Evolutionary conservation across 176 grass and related monocot species (phyloP), one percentile per base, ranked within the genome.

Genomic region (Carex pumila): DNA sequence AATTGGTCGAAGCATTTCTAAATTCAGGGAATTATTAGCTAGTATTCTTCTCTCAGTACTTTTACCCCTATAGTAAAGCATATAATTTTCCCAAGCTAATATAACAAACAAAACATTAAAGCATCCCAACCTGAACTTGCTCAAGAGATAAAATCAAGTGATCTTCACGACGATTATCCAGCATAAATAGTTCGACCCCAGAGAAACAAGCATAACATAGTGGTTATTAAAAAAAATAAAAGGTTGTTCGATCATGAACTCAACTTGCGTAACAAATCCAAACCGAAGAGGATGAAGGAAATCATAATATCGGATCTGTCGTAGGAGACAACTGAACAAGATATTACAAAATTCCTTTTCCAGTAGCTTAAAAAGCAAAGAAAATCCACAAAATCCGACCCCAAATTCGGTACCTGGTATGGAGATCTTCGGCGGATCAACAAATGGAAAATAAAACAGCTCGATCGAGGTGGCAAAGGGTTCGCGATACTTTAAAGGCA

Each of bases 381-480:
- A 18, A 77, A 85, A 85, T 32, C 41, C 34, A 45, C 61, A 83
- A 54, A 50, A 76, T 74, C n/a, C 54, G 15, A 75, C 29, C 36
- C 29, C 14, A 22, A 49, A 36, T 56, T 63, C 71, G 29, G 52
- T 78, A 85, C 84, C 84, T 85, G 84, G 37, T 53, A 85, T 32
- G 68, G 21, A 69, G 84, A 85, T 85, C 71, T 85, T 49, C 45
- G 25, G 34, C 60, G 53, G 73, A 79, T 79, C 72, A 37, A 79
- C 58, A 81, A 81, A 60, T 18, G 61, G 52, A 53, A 59, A 75
- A 71, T 47, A 36, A 34, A 66, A 68, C 86, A 87, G 71, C 86
- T 71, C 86, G 86, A 87, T 87, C 79, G 86, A 83, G 80, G 80
- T 87, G 86, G 80, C 86, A 77, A 87, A 75, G 52, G 80, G 64